Percentiles rank a stretch among this genome's conserved stretches.
These are phyloP conservation scores for Ophiostoma angusticollis DNA, from an alignment of 2,329 filamentous ascomycete species.

Conservation along the genomic window DNA sequence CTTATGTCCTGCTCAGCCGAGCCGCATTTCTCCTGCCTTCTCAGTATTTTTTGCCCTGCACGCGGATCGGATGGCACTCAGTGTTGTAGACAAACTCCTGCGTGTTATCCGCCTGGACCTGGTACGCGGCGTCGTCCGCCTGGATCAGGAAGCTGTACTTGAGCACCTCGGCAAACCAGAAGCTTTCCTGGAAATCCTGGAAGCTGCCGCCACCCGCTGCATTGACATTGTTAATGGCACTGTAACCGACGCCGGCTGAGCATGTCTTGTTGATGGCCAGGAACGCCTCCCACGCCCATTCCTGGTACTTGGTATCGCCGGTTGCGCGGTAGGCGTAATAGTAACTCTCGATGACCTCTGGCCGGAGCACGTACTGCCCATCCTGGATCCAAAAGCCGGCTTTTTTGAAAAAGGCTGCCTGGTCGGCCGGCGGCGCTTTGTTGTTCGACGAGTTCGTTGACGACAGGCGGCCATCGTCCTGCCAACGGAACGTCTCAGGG, in stretches of 20 bases:
- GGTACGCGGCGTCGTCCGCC: constrained; percentile 42
- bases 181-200: constrained; percentile 68
- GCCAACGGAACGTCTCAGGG: constrained; percentile 59
- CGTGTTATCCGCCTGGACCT: constrained; percentile 31
- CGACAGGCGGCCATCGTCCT: constrained; percentile 25
- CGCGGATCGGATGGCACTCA: constrained; percentile 29
- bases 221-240: constrained; percentile 54
- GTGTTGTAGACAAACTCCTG: constrained; percentile 40
- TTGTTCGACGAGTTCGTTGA: constrained; percentile 27
- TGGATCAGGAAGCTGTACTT: constrained; percentile 73
- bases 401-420: constrained; percentile 47
- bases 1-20: too few species aligned
- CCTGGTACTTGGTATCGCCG: constrained; percentile 60
- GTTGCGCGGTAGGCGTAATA: constrained; percentile 83
- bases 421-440: constrained; percentile 24
- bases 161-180: constrained; percentile 76
- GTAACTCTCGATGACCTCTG: constrained; percentile 71
- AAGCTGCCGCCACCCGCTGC: constrained; percentile 44
- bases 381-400: constrained; percentile 61
- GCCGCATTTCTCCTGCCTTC: too few species aligned
- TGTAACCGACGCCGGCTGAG: constrained; percentile 53
- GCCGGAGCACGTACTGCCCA: constrained; percentile 53
- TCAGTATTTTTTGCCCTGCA: constrained; percentile 1
- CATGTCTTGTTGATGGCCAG: constrained; percentile 51
- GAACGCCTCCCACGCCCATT: constrained; percentile 76